phyloP scores from a whole-genome alignment of 345 rosid genomes.

The Rhodamnia argentea region DNA sequence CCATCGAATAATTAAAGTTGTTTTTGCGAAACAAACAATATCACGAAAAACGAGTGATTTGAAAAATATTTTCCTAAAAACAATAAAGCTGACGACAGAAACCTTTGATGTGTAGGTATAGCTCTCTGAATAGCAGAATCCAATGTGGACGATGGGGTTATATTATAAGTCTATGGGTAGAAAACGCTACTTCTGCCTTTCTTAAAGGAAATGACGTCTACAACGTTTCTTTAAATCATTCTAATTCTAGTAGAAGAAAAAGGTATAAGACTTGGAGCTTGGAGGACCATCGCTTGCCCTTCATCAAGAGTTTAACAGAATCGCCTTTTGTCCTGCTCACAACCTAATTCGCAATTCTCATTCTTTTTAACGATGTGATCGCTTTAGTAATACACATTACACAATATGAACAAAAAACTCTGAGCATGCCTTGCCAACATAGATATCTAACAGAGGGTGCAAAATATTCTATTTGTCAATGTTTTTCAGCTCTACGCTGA shows the following conservation, averaged over 20 bases:
- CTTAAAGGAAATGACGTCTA: neutral
- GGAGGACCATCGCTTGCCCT: neutral
- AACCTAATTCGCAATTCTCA: neutral
- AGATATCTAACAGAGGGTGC: neutral
- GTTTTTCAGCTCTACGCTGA: neutral
- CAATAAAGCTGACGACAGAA: too few species aligned
- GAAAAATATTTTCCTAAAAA: too few species aligned
- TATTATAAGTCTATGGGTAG: too few species aligned
- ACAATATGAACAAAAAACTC: neutral
- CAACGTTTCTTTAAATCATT: neutral
- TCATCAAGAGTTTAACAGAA: neutral
- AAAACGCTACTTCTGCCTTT: too few species aligned
- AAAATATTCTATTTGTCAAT: neutral
- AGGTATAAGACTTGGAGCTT: too few species aligned
- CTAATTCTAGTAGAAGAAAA: neutral
- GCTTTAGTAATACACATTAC: neutral
- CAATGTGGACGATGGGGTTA: neutral
- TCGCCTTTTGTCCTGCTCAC: neutral
- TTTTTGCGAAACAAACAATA: too few species aligned
- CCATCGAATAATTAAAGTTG: too few species aligned
- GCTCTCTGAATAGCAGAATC: neutral
- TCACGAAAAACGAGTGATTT: too few species aligned
- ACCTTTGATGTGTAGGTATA: too few species aligned
- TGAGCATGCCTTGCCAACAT: neutral
- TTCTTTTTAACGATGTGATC: neutral